Evolutionary conservation across 345 rosid genomes (phyloP).

Genomic region (Populus deltoides): DNA sequence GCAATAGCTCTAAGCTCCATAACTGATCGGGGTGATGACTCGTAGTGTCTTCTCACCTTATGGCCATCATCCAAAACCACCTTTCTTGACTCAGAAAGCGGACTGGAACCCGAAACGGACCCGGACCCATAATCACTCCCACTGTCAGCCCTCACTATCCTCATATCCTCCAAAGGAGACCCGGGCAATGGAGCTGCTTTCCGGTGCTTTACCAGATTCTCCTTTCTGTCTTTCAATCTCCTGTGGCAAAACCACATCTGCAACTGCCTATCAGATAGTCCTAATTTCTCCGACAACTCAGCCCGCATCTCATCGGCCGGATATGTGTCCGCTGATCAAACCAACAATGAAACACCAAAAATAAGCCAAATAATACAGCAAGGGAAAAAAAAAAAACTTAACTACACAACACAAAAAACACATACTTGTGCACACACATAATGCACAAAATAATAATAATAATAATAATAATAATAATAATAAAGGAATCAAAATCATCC

Average conservation of each 20-base stretch:
- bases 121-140: slow-evolving; percentile 68
- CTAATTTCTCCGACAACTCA: slow-evolving; percentile 73
- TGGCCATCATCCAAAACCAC: slow-evolving; percentile 43
- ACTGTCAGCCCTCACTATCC: slow-evolving; percentile 38
- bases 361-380: slow-evolving; percentile 1
- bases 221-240: slow-evolving; percentile 90
- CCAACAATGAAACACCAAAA: slow-evolving; percentile 19
- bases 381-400: neutral
- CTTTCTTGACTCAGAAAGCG: slow-evolving; percentile 35
- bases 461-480: neutral
- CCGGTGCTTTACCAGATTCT: slow-evolving; percentile 38
- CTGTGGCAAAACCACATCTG: slow-evolving; percentile 99
- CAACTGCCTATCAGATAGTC: slow-evolving; percentile 88
- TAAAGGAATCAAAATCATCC: neutral
- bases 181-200: slow-evolving; percentile 38
- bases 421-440: neutral
- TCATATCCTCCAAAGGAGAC: slow-evolving; percentile 46
- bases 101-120: slow-evolving; percentile 74
- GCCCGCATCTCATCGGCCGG: slow-evolving; percentile 75
- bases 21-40: slow-evolving; percentile 60
- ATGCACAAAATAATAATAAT: neutral
- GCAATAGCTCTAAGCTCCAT: slow-evolving; percentile 88
- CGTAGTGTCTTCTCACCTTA: slow-evolving; percentile 44
- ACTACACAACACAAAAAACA: neutral
- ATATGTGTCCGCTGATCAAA: slow-evolving; percentile 68